Conservation (phyloP, 2,329 filamentous ascomycete genomes). For the Pseudogymnoascus sp. region DNA sequence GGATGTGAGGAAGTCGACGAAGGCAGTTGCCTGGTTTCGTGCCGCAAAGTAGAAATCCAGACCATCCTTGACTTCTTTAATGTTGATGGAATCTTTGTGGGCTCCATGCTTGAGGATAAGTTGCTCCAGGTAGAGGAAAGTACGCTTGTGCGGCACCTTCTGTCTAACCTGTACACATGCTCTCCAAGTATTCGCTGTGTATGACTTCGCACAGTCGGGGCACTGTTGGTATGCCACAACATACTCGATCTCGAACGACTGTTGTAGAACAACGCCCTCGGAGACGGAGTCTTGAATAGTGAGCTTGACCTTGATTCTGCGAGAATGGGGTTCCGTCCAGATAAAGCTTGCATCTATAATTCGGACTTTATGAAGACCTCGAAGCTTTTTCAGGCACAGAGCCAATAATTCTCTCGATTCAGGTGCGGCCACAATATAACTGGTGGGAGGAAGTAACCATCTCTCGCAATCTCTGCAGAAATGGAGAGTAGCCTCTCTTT, state of each 20-base stretch:
- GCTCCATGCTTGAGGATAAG: conserved; percentile 91
- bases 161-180: conserved; percentile 92
- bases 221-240: conserved; percentile 89
- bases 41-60: conserved; percentile 93
- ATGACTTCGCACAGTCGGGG: conserved; percentile 90
- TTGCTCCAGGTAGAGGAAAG: conserved; percentile 79
- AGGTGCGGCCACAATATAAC: conserved; percentile 76
- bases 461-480: conserved; percentile 92
- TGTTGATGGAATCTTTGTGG: conserved; percentile 91
- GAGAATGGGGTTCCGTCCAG: conserved; percentile 96
- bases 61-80: conserved; percentile 92
- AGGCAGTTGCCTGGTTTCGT: conserved; percentile 85
- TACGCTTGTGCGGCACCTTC: conserved; percentile 92
- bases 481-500: conserved; percentile 82
- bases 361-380: conserved; percentile 79
- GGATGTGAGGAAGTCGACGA: conserved; percentile 83
- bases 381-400: conserved; percentile 80
- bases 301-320: conserved; percentile 88
- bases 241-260: conserved; percentile 92
- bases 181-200: conserved; percentile 92
- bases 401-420: conserved; percentile 92
- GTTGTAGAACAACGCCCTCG: conserved; percentile 68
- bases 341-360: conserved; percentile 96
- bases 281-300: conserved; percentile 72
- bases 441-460: conserved; percentile 80